phyloP scores from a whole-genome alignment of 352 stramenopile genomes.

The Globisporangium spiculum region DNA sequence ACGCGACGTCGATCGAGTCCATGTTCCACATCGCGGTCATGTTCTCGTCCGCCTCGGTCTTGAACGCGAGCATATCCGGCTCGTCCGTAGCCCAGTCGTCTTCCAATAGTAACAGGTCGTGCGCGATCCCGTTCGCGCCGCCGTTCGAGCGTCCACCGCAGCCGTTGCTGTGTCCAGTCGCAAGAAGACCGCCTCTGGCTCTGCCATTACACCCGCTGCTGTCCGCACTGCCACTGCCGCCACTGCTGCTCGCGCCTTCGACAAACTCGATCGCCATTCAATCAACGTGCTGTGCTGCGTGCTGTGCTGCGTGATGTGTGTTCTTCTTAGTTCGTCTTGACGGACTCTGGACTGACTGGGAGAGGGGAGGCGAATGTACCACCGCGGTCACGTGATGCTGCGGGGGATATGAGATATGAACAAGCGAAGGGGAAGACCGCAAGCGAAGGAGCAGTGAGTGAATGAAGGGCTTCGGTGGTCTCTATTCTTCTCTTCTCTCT shows the following conservation, averaged over 20 bases:
- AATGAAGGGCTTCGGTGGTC: no score
- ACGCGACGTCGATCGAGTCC: constrained; percentile 26
- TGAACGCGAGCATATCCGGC: constrained; percentile 10
- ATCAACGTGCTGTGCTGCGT: neutral
- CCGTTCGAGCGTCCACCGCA: neutral
- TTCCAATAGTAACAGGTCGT: constrained; percentile 13
- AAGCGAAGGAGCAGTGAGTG: no score
- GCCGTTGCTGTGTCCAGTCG: no score
- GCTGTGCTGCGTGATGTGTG: neutral
- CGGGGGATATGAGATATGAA: neutral
- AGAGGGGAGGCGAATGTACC: neutral
- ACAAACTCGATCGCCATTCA: constrained; percentile 21
- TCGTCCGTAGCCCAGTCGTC: constrained; percentile 26
- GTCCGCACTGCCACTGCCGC: neutral
- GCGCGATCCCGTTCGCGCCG: neutral
- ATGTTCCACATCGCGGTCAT: constrained; percentile 27
- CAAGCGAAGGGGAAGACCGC: no score
- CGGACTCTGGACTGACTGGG: neutral
- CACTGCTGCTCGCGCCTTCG: constrained; percentile 11
- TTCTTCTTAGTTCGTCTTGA: no score
- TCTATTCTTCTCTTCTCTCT: no score
- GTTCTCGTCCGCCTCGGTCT: constrained; percentile 24
- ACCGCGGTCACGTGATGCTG: neutral
- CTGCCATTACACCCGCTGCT: neutral
- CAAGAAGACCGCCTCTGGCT: no score